Base-by-base conservation (phyloP, 2,329 filamentous ascomycete genomes). In the Thermothelomyces thermophilus region DNA sequence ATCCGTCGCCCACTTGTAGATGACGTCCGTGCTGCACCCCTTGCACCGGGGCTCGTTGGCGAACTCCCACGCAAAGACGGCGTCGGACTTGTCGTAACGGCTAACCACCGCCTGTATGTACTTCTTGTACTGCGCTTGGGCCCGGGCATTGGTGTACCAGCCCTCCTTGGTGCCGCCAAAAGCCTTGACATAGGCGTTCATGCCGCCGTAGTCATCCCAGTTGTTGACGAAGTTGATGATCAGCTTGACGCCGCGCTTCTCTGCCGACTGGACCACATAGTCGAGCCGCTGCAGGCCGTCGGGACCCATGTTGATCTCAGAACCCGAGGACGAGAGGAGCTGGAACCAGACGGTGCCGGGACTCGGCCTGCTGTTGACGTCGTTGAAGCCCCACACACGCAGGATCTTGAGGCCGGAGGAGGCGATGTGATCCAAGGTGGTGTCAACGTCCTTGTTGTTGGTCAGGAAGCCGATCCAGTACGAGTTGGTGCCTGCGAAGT, bases 161-260 rank as follows among this genome's bases (percentile, higher is more conserved):
- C 66, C 64, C 22, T 72, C 68, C 51, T 77, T 70, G 48, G 63
- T 66, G 19, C 73, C 74, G 33, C 76, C 79, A 49, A 77, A 82
- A 2, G 74, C 76, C 10, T 64, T 68, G 39, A 73, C 72, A 58
- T 83, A 84, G 1, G 76, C 75, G 10, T 71, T 69, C 66, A 84
- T 83, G 41, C 82, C 81, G 24, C 80, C 82, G 37, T 83, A 85
- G 60, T 86, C 83, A 40, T 70, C 70, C 82, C 82, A 87, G 66
- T 86, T 80, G 67, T 86, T 86, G 48, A 85, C 79, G 37, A 84
- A 79, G 57, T 79, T 76, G 60, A 83, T 75, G 53, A 86, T 82
- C 5, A 85, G 68, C 63, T 83, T 82, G 57, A 86, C 70, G 3
- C 76, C 77, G 47, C 76, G 70, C 48, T 70, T 69, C 63, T 83